phyloP scores from a whole-genome alignment of 2,329 filamentous ascomycete genomes.

The Claviceps sp. region DNA sequence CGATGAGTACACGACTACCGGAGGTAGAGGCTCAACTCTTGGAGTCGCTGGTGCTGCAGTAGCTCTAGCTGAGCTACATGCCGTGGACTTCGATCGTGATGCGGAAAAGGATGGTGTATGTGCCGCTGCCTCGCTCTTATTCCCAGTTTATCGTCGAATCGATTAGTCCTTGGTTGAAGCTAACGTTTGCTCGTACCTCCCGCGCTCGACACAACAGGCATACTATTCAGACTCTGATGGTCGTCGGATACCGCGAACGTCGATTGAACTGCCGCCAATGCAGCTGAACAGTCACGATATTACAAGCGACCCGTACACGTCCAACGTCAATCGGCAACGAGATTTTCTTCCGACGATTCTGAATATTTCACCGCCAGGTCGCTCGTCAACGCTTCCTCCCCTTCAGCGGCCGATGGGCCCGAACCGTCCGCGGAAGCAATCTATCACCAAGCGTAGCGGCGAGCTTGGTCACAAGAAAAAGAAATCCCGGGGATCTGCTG shows the following conservation, averaged over 20 bases:
- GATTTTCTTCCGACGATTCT: constrained; percentile 76
- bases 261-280: constrained; percentile 61
- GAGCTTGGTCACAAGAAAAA: constrained; percentile 70
- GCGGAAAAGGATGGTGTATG: constrained; percentile 68
- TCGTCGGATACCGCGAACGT: constrained; percentile 47
- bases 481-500: constrained; percentile 56
- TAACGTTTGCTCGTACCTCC: constrained; percentile 3
- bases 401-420: constrained; percentile 61
- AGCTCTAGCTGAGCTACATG: constrained; percentile 70
- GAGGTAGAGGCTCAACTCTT: constrained; percentile 32
- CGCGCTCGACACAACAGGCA: constrained; percentile 28
- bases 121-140: constrained; percentile 16
- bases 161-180: not conserved
- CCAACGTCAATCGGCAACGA: constrained; percentile 39
- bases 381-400: constrained; percentile 78
- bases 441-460: constrained; percentile 65
- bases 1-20: constrained; percentile 50
- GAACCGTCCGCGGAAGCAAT: constrained; percentile 69
- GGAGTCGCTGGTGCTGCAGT: constrained; percentile 61
- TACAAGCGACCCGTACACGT: constrained; percentile 60
- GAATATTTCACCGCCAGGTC: constrained; percentile 67
- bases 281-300: constrained; percentile 44
- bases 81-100: constrained; percentile 60
- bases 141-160: constrained; percentile 12
- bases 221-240: constrained; percentile 60